Conservation (phyloP, 306 rosid species). For the Cicer pinnatifidum region DNA sequence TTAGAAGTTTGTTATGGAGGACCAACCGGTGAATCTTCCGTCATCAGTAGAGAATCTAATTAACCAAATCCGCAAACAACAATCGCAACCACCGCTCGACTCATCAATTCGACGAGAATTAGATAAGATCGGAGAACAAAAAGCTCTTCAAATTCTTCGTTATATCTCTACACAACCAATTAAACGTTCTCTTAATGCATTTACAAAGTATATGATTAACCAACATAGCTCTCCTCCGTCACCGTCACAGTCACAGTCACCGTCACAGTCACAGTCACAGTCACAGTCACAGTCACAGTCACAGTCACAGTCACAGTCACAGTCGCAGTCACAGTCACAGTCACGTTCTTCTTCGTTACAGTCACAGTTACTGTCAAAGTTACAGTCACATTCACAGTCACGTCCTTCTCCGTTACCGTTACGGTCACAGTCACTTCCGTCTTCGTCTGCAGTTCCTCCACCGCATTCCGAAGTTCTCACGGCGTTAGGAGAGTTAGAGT, state of each 20-base stretch:
- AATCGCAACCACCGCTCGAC: neutral
- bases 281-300: neutral
- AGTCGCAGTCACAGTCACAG: too few species aligned
- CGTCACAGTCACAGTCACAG: neutral
- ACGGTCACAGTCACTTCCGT: neutral
- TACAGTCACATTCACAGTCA: neutral
- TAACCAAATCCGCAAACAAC: neutral
- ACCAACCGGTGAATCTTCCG: neutral
- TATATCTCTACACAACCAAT: neutral
- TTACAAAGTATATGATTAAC: neutral
- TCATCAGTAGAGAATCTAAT: neutral
- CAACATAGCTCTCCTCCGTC: neutral
- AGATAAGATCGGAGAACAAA: neutral
- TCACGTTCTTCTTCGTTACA: neutral
- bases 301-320: neutral
- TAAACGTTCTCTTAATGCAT: neutral
- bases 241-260: neutral
- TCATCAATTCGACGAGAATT: neutral
- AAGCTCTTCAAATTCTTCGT: neutral
- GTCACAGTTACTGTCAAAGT: too few species aligned
- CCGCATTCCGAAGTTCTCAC: neutral
- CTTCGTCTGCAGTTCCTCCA: neutral
- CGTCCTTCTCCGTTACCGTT: neutral
- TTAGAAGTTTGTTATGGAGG: neutral
- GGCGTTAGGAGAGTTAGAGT: constrained; percentile 79